phyloP scores from a whole-genome alignment of 2,329 filamentous ascomycete genomes.

The Esteya vermicola region DNA sequence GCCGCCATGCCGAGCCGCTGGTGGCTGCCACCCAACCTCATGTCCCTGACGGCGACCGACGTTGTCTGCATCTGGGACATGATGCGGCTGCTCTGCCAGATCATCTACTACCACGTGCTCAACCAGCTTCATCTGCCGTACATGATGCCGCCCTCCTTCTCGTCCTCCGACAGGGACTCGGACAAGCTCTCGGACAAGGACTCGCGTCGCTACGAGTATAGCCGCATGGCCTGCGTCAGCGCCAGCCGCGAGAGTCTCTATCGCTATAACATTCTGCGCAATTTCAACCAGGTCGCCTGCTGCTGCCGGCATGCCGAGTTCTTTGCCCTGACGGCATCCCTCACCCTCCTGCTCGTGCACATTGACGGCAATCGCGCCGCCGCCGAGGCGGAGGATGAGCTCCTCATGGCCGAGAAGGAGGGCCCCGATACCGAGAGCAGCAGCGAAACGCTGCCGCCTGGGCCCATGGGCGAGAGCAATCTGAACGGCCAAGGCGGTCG shows the following conservation, averaged over 20 bases:
- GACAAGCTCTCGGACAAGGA: not conserved
- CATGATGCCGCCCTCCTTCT: constrained; percentile 13
- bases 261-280: constrained; percentile 20
- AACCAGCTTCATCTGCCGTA: constrained; percentile 26
- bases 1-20: constrained; percentile 24
- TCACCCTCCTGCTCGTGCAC: constrained; percentile 23
- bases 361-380: constrained; percentile 15
- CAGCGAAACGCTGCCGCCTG: no score
- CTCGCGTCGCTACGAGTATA: constrained; percentile 16
- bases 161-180: constrained; percentile 7
- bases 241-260: constrained; percentile 23
- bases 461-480: no score
- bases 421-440: no score
- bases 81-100: constrained; percentile 18
- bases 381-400: no score
- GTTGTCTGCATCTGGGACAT: constrained; percentile 16
- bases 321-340: constrained; percentile 14
- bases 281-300: constrained; percentile 15
- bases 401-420: no score
- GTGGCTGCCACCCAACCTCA: constrained; percentile 21
- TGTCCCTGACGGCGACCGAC: not conserved
- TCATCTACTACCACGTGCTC: constrained; percentile 23
- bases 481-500: no score
- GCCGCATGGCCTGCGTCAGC: constrained; percentile 20
- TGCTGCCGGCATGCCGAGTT: constrained; percentile 23